phyloP scores from a whole-genome alignment of 352 stramenopile genomes.

The Pythium rhizo-oryzae region DNA sequence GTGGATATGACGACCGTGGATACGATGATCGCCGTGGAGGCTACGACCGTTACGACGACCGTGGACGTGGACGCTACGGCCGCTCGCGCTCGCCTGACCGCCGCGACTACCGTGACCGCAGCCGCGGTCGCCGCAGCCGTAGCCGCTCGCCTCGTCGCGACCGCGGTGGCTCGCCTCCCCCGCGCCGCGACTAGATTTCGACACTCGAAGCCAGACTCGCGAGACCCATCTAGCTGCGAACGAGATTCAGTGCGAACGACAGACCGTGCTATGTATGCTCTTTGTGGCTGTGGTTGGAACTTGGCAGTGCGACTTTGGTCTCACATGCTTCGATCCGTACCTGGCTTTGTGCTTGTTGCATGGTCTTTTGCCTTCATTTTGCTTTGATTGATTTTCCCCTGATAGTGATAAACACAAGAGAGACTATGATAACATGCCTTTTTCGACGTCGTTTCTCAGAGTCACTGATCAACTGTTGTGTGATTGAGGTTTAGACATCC shows the following conservation, averaged over 20 bases:
- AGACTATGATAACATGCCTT: constrained; percentile 3
- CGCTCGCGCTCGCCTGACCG: constrained; percentile 30
- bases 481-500: neutral
- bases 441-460: neutral
- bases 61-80: constrained; percentile 23
- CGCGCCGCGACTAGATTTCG: constrained; percentile 53
- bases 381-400: constrained; percentile 13
- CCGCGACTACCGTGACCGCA: constrained; percentile 42
- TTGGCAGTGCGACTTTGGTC: neutral
- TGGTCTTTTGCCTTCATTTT: constrained; percentile 20
- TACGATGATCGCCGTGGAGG: constrained; percentile 32
- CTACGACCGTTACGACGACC: constrained; percentile 32
- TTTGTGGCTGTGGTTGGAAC: constrained; percentile 12
- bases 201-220: neutral
- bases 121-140: constrained; percentile 45
- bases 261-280: constrained; percentile 17
- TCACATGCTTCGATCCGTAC: neutral
- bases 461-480: neutral
- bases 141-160: constrained; percentile 47
- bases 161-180: constrained; percentile 35
- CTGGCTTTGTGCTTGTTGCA: constrained; percentile 19
- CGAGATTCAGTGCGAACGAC: constrained; percentile 12
- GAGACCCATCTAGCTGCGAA: neutral
- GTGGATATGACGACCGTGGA: constrained; percentile 32
- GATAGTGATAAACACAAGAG: constrained; percentile 22